Evolutionary conservation across 371 early-diverging fungal species (phyloP).

Genomic region (Conidiobolus incongruus): DNA sequence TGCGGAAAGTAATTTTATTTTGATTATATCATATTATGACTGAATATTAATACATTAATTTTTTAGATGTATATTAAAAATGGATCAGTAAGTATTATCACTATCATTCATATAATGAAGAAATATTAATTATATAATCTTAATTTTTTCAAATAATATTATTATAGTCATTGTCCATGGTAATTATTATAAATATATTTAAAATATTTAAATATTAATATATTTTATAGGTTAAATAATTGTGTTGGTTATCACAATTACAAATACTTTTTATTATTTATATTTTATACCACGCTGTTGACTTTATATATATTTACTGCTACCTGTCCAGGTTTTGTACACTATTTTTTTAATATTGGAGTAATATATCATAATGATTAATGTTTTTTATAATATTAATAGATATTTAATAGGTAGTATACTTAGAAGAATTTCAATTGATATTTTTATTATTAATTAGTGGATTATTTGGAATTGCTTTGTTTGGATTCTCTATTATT

Average conservation of each 20-base stretch:
- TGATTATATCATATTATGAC: background rate
- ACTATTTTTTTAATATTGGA: conserved; percentile 12
- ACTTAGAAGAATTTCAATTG: conserved; percentile 13
- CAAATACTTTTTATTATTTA: conserved; percentile 39
- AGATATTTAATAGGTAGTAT: background rate
- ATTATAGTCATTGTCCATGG: conserved; percentile 29
- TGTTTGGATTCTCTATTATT: conserved; percentile 24
- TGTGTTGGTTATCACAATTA: conserved; percentile 46
- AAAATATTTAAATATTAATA: conserved; percentile 1
- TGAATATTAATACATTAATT: background rate
- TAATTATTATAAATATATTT: no score
- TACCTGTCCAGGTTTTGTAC: conserved; percentile 12
- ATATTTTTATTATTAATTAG: conserved; percentile 20
- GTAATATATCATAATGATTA: conserved; percentile 2
- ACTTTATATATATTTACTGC: conserved; percentile 24
- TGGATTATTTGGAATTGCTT: conserved; percentile 28
- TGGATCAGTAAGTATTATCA: conserved; percentile 37
- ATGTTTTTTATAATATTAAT: conserved; percentile 5
- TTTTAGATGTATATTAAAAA: conserved; percentile 26
- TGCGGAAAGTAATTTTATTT: conserved; percentile 19
- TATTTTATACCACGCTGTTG: conserved; percentile 24
- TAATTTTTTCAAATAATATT: background rate
- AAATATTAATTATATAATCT: background rate
- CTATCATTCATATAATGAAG: background rate
- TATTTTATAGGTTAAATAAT: conserved; percentile 30